A percentile compares a stretch with the other conserved stretches of the same genome.
Evolutionary conservation across 257 asterid species (phyloP).

Genomic region (Jasminum sambac): DNA sequence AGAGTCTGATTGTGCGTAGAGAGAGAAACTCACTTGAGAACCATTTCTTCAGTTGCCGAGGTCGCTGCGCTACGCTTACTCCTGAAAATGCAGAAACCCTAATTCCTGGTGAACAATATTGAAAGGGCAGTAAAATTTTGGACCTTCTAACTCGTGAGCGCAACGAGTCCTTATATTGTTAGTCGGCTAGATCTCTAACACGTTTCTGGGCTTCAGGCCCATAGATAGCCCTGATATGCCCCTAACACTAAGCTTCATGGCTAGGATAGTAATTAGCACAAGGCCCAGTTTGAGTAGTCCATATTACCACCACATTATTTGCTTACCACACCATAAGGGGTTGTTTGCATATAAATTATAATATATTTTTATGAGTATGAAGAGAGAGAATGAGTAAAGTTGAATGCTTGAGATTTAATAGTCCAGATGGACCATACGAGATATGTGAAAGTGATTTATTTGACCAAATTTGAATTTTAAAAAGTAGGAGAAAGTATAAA

Average conservation of each 20-base stretch:
- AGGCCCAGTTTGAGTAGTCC: neutral
- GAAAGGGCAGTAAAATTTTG: neutral
- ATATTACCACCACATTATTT: no score
- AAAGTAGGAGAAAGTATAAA: no score
- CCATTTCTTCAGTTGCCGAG: slow-evolving; percentile 35
- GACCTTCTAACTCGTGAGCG: neutral
- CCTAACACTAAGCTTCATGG: neutral
- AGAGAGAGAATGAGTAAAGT: no score
- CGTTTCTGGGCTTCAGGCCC: neutral
- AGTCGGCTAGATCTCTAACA: neutral
- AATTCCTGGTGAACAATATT: neutral
- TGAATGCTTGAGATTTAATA: no score
- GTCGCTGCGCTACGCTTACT: slow-evolving; percentile 20
- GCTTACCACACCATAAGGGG: no score
- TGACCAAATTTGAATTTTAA: no score
- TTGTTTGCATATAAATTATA: no score
- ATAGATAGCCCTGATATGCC: neutral
- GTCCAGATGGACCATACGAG: no score
- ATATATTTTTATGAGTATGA: no score
- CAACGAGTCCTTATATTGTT: neutral
- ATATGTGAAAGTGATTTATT: no score
- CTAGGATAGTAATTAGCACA: neutral
- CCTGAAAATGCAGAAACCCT: slow-evolving; percentile 30
- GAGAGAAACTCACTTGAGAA: slow-evolving; percentile 49
- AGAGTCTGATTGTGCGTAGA: neutral